A percentile compares a stretch with the other conserved stretches of the same genome.
Conservation (phyloP, 177 flowering plant species). For the Vitis hybrid region DNA sequence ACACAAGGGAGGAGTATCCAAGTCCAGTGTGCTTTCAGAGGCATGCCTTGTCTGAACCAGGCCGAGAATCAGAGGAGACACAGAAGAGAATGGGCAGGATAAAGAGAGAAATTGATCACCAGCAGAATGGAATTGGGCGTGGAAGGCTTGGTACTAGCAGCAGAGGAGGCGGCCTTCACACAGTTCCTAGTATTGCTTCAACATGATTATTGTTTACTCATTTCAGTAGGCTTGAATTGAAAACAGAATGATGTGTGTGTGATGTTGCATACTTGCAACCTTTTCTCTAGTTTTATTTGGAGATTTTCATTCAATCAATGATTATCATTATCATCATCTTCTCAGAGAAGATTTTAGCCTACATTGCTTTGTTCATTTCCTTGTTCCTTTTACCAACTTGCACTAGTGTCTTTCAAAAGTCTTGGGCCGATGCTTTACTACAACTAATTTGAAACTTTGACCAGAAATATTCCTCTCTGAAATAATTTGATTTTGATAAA, state of each 20-base stretch:
- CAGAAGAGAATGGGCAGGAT: conserved; percentile 16
- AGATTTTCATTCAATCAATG: too few species aligned
- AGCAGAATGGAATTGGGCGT: conserved; percentile 28
- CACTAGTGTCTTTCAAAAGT: too few species aligned
- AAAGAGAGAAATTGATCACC: conserved; percentile 26
- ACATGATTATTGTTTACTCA: neutral
- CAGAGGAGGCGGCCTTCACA: conserved; percentile 10
- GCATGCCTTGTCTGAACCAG: conserved; percentile 16
- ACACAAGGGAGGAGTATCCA: conserved; percentile 23
- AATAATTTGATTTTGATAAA: too few species aligned
- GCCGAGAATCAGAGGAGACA: conserved; percentile 1
- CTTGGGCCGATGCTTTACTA: too few species aligned
- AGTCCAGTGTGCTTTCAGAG: conserved; percentile 25
- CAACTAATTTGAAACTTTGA: too few species aligned
- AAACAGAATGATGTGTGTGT: neutral
- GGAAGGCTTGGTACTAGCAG: conserved; percentile 25
- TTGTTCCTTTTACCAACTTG: too few species aligned
- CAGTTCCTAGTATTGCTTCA: conserved; percentile 19
- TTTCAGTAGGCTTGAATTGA: neutral
- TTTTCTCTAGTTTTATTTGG: neutral
- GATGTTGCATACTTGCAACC: conserved; percentile 40
- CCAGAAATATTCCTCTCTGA: too few species aligned
- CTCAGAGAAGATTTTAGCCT: too few species aligned
- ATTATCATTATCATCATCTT: too few species aligned
- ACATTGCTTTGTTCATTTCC: too few species aligned